These are phyloP conservation scores for Blastomyces parvus DNA, from an alignment of 2,329 filamentous ascomycete genomes.

Conservation along the genomic window DNA sequence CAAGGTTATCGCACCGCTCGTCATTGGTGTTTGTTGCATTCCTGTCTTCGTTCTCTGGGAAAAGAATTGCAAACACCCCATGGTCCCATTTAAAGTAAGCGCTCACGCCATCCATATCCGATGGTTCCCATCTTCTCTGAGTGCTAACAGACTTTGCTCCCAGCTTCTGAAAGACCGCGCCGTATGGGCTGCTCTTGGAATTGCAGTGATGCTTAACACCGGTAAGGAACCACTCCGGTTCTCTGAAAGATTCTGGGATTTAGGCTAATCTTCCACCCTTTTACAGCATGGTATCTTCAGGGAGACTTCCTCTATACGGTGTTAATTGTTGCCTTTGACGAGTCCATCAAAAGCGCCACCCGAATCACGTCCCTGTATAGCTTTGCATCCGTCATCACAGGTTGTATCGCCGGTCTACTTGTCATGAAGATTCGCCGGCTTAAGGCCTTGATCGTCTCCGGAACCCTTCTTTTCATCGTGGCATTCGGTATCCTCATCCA, in stretches of 20 bases:
- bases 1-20: constrained; percentile 44
- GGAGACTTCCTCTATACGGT: constrained; percentile 57
- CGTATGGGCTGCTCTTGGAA: constrained; percentile 55
- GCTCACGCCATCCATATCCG: neutral
- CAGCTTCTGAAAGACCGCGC: constrained; percentile 51
- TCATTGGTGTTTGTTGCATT: constrained; percentile 43
- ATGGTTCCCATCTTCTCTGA: neutral
- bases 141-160: constrained; percentile 5
- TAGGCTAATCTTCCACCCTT: neutral
- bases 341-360: constrained; percentile 47
- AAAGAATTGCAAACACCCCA: constrained; percentile 40
- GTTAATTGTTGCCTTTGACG: constrained; percentile 52
- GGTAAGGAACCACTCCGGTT: constrained; percentile 19
- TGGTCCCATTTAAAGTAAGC: constrained; percentile 48
- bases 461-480: constrained; percentile 53
- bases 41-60: constrained; percentile 49
- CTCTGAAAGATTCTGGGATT: neutral
- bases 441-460: constrained; percentile 54
- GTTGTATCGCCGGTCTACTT: constrained; percentile 47
- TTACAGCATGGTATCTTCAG: constrained; percentile 50
- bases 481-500: constrained; percentile 56
- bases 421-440: constrained; percentile 50
- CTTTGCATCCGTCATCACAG: constrained; percentile 49
- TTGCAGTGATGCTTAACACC: constrained; percentile 49
- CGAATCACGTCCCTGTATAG: constrained; percentile 53